phyloP scores from a whole-genome alignment of 2,329 filamentous ascomycete species.

The Bertia moriformis region DNA sequence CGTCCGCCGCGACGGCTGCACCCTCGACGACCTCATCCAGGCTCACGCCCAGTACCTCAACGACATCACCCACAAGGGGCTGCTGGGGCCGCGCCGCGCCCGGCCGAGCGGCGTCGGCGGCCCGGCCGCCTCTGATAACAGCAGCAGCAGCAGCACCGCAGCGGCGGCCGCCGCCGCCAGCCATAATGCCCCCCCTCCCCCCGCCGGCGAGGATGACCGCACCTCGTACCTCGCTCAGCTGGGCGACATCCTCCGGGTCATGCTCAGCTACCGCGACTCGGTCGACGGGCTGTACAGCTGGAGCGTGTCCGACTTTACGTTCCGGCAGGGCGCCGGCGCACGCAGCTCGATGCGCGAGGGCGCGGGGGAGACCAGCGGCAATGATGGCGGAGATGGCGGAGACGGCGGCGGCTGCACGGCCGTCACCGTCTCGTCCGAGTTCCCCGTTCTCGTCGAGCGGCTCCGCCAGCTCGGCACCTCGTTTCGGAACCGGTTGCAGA shows the following conservation, averaged over 20 bases:
- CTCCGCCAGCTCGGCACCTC: conserved; percentile 58
- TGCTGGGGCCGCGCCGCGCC: conserved; percentile 58
- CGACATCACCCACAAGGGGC: conserved; percentile 87
- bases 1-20: conserved; percentile 72
- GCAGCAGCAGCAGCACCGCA: conserved; percentile 17
- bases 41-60: conserved; percentile 84
- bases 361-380: conserved; percentile 18
- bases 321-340: conserved; percentile 68
- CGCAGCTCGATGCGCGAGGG: conserved; percentile 43
- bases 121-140: conserved; percentile 23
- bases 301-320: conserved; percentile 85
- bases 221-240: conserved; percentile 79
- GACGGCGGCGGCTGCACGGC: conserved; percentile 23
- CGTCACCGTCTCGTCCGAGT: conserved; percentile 47
- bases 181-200: conserved; percentile 17
- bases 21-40: conserved; percentile 84
- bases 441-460: conserved; percentile 62
- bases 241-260: conserved; percentile 79
- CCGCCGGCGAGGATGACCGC: conserved; percentile 45
- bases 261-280: conserved; percentile 84
- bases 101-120: conserved; percentile 25
- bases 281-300: conserved; percentile 91
- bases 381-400: conserved; percentile 16
- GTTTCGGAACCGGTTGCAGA: conserved; percentile 64
- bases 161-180: conserved; percentile 13